phyloP scores from a whole-genome alignment of 306 rosid species.

The Astragalus glycyphyllos region DNA sequence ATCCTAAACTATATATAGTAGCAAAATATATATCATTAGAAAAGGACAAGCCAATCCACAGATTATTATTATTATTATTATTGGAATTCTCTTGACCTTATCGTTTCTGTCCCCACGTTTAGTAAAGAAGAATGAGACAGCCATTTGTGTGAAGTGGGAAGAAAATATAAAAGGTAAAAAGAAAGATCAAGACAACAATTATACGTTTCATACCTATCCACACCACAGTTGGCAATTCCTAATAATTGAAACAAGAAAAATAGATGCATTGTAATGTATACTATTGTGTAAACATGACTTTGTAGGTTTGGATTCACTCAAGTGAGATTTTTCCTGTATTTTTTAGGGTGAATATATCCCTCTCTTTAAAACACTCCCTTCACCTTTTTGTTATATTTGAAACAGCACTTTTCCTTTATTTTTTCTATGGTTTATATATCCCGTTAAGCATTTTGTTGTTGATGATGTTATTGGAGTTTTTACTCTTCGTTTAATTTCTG shows the following conservation, averaged over 20 bases:
- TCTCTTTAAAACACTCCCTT: too few relatives aligned
- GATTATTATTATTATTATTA: background rate
- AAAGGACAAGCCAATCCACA: slow-evolving; percentile 30
- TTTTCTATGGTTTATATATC: too few relatives aligned
- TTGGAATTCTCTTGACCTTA: slow-evolving; percentile 26
- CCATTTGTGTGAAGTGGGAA: slow-evolving; percentile 13
- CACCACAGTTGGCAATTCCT: slow-evolving; percentile 1
- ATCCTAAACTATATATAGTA: background rate
- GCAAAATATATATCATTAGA: background rate
- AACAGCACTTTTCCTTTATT: too few relatives aligned
- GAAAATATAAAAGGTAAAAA: background rate
- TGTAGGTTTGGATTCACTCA: too few relatives aligned
- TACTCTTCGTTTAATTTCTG: too few relatives aligned
- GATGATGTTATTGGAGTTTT: too few relatives aligned
- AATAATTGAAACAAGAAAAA: slow-evolving; percentile 35
- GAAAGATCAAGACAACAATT: background rate
- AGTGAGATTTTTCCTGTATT: too few relatives aligned
- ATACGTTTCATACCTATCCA: slow-evolving; percentile 25
- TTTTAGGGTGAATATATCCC: too few relatives aligned
- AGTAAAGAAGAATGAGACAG: slow-evolving; percentile 47
- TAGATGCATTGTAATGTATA: too few relatives aligned
- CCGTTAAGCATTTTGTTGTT: too few relatives aligned
- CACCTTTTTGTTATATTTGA: too few relatives aligned
- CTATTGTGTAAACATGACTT: background rate
- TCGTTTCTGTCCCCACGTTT: slow-evolving; percentile 44